A percentile compares a stretch with the other conserved stretches of the same genome.
Evolutionary conservation across 306 rosid genomes (phyloP).

Genomic region (Vicia villosa): DNA sequence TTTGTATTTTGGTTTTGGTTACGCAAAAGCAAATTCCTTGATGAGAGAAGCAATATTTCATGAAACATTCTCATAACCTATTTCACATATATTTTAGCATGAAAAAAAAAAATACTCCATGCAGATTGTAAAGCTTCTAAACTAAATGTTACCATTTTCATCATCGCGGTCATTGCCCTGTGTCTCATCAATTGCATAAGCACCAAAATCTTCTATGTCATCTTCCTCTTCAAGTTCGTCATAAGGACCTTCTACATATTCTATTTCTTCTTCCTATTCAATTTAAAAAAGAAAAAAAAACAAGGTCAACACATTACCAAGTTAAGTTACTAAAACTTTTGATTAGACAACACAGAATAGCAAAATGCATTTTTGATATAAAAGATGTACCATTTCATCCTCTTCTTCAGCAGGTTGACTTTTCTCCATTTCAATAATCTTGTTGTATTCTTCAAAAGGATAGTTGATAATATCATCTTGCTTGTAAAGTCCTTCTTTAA

Average conservation of each 20-base stretch:
- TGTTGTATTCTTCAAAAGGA: slow-evolving; percentile 52
- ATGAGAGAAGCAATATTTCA: slow-evolving; percentile 12
- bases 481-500: slow-evolving; percentile 56
- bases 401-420: slow-evolving; percentile 49
- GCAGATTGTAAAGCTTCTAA: slow-evolving; percentile 25
- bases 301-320: neutral
- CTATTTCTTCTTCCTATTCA: slow-evolving; percentile 65
- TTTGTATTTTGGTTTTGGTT: slow-evolving; percentile 2
- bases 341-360: slow-evolving; percentile 21
- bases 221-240: slow-evolving; percentile 78
- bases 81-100: slow-evolving; percentile 23
- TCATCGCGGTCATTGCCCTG: slow-evolving; percentile 45
- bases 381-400: slow-evolving; percentile 58
- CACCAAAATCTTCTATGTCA: slow-evolving; percentile 84
- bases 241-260: slow-evolving; percentile 70
- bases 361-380: neutral
- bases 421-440: slow-evolving; percentile 56
- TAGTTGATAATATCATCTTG: slow-evolving; percentile 64
- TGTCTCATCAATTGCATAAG: slow-evolving; percentile 36
- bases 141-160: slow-evolving; percentile 49
- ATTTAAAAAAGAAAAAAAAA: slow-evolving; percentile 3
- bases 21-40: slow-evolving; percentile 12
- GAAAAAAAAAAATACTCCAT: neutral
- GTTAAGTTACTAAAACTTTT: slow-evolving; percentile 10
- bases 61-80: neutral